A percentile compares a stretch with the other conserved stretches of the same genome.
Conservation (phyloP, 208 protist species). For the Crithidia mellificae region DNA sequence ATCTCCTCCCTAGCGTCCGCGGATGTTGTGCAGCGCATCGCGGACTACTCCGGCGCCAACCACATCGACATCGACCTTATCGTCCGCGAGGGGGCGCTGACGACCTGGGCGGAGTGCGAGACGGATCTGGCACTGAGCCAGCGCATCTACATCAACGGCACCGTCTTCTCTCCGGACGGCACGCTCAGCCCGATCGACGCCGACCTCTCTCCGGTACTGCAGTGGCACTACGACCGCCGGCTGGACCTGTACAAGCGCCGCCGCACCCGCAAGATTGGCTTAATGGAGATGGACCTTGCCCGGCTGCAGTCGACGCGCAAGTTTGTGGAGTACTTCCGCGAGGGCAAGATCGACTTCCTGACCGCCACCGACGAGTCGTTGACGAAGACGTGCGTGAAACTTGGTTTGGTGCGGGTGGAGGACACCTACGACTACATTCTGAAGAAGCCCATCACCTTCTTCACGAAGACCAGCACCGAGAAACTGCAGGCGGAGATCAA, state of each 20-base stretch:
- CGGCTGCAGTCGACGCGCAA: constrained; percentile 71
- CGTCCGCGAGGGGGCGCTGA: constrained; percentile 51
- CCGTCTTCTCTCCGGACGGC: constrained; percentile 83
- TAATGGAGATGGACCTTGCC: constrained; percentile 73
- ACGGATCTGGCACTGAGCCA: constrained; percentile 68
- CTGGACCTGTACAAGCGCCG: constrained; percentile 89
- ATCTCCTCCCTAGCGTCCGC: constrained; percentile 63
- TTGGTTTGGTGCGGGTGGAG: constrained; percentile 75
- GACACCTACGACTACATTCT: constrained; percentile 87
- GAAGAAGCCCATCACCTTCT: constrained; percentile 88
- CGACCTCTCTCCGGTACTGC: constrained; percentile 73
- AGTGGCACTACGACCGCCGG: constrained; percentile 92
- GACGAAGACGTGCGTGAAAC: constrained; percentile 60
- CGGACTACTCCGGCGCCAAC: constrained; percentile 89
- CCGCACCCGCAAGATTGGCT: constrained; percentile 65
- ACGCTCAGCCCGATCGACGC: constrained; percentile 78
- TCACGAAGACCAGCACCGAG: constrained; percentile 82
- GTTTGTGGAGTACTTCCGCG: constrained; percentile 87
- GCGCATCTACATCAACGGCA: constrained; percentile 84
- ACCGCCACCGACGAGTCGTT: constrained; percentile 79
- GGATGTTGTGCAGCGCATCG: constrained; percentile 87
- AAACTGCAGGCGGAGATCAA: constrained; percentile 70
- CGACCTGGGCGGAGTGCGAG: constrained; percentile 81
- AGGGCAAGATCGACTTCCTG: constrained; percentile 85
- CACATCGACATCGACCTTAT: constrained; percentile 91